These are phyloP conservation scores for Psilocybe subaeruginosa DNA, from an alignment of 768 basidiomycete genomes.

Conservation along the genomic window DNA sequence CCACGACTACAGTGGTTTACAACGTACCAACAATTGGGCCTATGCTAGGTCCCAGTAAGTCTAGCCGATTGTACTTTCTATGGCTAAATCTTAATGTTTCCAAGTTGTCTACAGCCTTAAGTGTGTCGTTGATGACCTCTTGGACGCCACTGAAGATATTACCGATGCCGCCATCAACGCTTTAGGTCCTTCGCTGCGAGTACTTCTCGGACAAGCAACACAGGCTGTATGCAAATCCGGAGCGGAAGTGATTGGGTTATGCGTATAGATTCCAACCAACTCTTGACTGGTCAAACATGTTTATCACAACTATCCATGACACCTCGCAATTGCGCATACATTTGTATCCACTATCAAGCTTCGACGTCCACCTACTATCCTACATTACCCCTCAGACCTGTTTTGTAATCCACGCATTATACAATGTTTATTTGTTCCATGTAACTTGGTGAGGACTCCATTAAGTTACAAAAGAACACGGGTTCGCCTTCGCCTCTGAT, in stretches of 20 bases:
- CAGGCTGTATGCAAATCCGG: slow-evolving; percentile 30
- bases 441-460: neutral
- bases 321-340: slow-evolving; percentile 29
- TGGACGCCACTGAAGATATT: slow-evolving; percentile 52
- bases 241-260: slow-evolving; percentile 32
- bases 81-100: neutral
- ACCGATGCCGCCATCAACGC: slow-evolving; percentile 49
- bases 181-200: slow-evolving; percentile 38
- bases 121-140: slow-evolving; percentile 54
- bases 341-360: slow-evolving; percentile 30
- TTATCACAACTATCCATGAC: slow-evolving; percentile 25
- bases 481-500: too few relatives aligned
- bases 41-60: slow-evolving; percentile 58
- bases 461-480: too few relatives aligned
- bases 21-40: slow-evolving; percentile 51
- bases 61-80: neutral
- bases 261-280: slow-evolving; percentile 26
- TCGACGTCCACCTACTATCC: slow-evolving; percentile 26
- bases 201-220: slow-evolving; percentile 29
- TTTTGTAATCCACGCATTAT: slow-evolving; percentile 28
- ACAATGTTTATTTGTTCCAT: slow-evolving; percentile 11
- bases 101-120: slow-evolving; percentile 64
- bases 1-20: slow-evolving; percentile 33
- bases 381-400: slow-evolving; percentile 23
- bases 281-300: slow-evolving; percentile 23